Conservation (phyloP, 2,329 filamentous ascomycete genomes). For the Rachicladosporium sp. region DNA sequence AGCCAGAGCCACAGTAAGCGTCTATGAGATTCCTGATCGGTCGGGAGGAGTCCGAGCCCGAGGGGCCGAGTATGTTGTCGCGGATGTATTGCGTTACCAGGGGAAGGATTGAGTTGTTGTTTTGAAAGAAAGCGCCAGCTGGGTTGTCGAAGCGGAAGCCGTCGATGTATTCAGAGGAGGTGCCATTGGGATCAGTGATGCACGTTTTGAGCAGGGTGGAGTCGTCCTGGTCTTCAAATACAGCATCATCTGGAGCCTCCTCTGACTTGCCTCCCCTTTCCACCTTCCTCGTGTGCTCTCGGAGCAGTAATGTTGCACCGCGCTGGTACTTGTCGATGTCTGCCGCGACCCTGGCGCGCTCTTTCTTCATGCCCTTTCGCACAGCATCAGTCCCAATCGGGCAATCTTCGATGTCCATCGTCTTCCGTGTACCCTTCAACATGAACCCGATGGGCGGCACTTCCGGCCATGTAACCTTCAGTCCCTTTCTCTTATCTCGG, state of each 20-base stretch:
- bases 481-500: conserved; percentile 32
- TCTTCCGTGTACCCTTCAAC: conserved; percentile 64
- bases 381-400: conserved; percentile 86
- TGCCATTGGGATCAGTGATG: conserved; percentile 73
- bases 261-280: conserved; percentile 29
- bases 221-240: conserved; percentile 44
- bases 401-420: conserved; percentile 93
- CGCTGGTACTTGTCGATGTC: conserved; percentile 61
- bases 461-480: conserved; percentile 44
- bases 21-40: conserved; percentile 79
- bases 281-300: conserved; percentile 68
- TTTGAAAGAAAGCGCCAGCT: conserved; percentile 94
- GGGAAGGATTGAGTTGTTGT: conserved; percentile 96
- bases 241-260: conserved; percentile 29
- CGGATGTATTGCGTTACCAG: conserved; percentile 79
- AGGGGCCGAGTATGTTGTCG: conserved; percentile 53
- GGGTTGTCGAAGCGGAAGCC: conserved; percentile 78
- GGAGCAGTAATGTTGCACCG: conserved; percentile 78
- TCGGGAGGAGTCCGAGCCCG: conserved; percentile 18
- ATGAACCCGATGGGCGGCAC: conserved; percentile 83
- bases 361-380: conserved; percentile 62
- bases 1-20: conserved; percentile 91
- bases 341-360: conserved; percentile 61
- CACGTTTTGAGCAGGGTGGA: conserved; percentile 74
- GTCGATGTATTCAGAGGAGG: conserved; percentile 77